These are phyloP conservation scores for Thraustochytrium sp. DNA, from an alignment of 352 stramenopile species.

Conservation along the genomic window DNA sequence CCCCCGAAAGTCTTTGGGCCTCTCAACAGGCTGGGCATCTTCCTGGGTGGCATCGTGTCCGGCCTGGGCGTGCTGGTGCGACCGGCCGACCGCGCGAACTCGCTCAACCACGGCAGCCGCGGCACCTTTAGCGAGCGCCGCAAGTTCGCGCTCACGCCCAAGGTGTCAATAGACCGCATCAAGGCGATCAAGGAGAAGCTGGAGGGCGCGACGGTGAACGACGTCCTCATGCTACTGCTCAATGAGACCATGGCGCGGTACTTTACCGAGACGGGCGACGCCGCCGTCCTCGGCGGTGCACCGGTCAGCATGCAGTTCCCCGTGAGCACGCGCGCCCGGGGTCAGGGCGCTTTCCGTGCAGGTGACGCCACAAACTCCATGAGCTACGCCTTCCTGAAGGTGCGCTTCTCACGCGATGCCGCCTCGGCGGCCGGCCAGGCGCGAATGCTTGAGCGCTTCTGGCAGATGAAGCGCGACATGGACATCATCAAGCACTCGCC, in stretches of 20 bases:
- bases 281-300: background rate
- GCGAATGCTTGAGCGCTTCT: background rate
- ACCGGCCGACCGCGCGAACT: background rate
- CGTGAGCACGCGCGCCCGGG: background rate
- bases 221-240: slow-evolving; percentile 18
- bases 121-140: background rate
- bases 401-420: background rate
- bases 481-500: slow-evolving; percentile 31
- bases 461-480: background rate
- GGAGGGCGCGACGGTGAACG: background rate
- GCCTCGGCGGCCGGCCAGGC: background rate
- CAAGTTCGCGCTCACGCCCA: background rate
- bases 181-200: slow-evolving; percentile 18
- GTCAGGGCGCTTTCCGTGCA: background rate
- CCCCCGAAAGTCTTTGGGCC: background rate
- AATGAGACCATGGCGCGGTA: background rate
- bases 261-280: background rate
- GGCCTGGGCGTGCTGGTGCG: background rate
- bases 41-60: background rate
- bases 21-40: background rate
- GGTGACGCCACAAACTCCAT: background rate
- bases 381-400: background rate
- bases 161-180: background rate
- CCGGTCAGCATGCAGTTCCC: background rate
- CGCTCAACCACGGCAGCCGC: background rate